Evolutionary conservation across 2,329 filamentous ascomycete genomes (phyloP).

Genomic region (Acephala macrosclerotiorum): DNA sequence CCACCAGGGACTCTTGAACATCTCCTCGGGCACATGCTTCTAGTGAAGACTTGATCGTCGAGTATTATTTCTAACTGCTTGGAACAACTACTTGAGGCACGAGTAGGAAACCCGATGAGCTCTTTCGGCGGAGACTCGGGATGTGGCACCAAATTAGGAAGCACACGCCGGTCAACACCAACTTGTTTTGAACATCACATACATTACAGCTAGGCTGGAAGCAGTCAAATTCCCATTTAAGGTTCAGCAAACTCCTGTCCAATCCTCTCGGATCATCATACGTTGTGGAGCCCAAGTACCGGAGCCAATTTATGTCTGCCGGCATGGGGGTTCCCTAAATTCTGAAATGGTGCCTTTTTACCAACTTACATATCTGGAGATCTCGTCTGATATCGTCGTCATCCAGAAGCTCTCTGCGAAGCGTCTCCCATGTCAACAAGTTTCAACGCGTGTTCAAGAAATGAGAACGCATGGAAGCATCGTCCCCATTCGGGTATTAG

Average conservation of each 20-base stretch:
- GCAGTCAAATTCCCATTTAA: background rate
- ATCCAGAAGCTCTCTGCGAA: background rate
- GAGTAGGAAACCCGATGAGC: background rate
- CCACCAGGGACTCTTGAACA: too few relatives aligned
- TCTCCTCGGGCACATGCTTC: too few relatives aligned
- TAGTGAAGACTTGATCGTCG: background rate
- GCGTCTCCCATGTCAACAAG: background rate
- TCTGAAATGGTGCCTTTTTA: background rate
- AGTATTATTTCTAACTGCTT: background rate
- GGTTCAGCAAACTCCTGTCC: constrained; percentile 2
- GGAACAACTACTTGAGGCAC: background rate
- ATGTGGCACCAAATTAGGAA: background rate
- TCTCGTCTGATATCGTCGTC: constrained; percentile 7
- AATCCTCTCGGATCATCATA: background rate
- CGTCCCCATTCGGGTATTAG: background rate
- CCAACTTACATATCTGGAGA: background rate
- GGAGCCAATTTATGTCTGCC: background rate
- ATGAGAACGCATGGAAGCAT: background rate
- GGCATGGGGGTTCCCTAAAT: background rate
- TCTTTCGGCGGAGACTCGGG: background rate
- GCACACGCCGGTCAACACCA: background rate
- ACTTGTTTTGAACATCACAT: background rate
- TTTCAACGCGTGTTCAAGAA: background rate
- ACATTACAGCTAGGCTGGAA: constrained; percentile 6
- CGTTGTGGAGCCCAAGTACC: constrained; percentile 1